Base-by-base conservation (phyloP, 352 stramenopile genomes). In the Lagenidium giganteum region DNA sequence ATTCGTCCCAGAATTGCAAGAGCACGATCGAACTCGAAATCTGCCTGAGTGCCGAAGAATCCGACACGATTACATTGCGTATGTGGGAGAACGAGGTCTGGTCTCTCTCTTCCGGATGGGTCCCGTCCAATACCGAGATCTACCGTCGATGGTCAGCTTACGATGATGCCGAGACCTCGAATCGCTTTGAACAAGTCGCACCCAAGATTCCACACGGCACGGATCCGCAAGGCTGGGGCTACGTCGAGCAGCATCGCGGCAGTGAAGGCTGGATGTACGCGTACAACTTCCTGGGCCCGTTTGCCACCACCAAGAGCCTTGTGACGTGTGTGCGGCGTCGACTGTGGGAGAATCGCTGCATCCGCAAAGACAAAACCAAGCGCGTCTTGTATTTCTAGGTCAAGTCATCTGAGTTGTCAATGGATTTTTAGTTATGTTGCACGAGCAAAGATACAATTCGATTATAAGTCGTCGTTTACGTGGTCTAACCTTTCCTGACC, bases 71-170 rank as follows among this genome's bases (percentile, higher is more conserved):
- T 51, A 73, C 61, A 28, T 45, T 90, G 34, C 67, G 60, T 34
- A 57, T 87, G 14, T 85, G 70, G 70, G 71, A 90, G 59, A 86
- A 85, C 40, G 70, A 87, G 44, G 47, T 68, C 47, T 90, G 67
- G 46, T 26, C 37, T 42, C 53, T 32, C 48, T 67, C 41, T 55
- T 54, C 20, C 40, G 60, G 39, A 67, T 80, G 77, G 63, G 57
- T 22, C 54, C 77, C 8, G 57, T 66, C 30, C 56, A 47, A 84
- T 58, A 70, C 68, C 55, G 61, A 72, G 37, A 54, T 81, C 24
- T 62, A 66, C 35, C 57, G 54, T 16, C 67, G 84, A 40, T 86
- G 69, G 65, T 76, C 63, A 32, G 72, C 70, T 9, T 73, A 66
- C 31, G 70, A 82, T 56, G 56, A 79, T 36, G 62, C 71, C 36